Evolutionary conservation across 805 yeast genomes (phyloP).

Genomic region (Candida endomychidarum): DNA sequence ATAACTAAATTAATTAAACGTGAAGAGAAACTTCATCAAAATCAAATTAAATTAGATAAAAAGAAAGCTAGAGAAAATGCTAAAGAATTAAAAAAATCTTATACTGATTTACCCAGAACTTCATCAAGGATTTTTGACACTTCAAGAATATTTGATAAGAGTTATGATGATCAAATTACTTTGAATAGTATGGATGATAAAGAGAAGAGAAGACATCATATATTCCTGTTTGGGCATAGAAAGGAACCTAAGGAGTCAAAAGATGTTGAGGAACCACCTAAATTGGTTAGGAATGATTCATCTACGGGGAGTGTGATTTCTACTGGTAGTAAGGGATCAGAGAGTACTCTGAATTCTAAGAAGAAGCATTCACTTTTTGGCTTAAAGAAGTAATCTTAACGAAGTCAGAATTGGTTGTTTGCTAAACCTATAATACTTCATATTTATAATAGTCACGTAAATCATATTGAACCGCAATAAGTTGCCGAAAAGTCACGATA

Average conservation of each 20-base stretch:
- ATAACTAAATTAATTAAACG: conserved; percentile 32
- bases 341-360: conserved; percentile 11
- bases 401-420: too few relatives aligned
- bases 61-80: conserved; percentile 13
- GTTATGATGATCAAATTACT: conserved; percentile 9
- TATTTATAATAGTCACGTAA: too few relatives aligned
- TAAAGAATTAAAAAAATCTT: conserved; percentile 7
- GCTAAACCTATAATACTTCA: too few relatives aligned
- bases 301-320: conserved; percentile 21
- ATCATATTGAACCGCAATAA: too few relatives aligned
- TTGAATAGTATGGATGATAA: conserved; percentile 4
- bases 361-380: conserved; percentile 21
- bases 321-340: conserved; percentile 20
- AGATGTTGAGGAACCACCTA: conserved; percentile 1
- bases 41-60: conserved; percentile 12
- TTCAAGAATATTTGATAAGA: too few relatives aligned
- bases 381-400: conserved; percentile 15
- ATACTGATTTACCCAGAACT: conserved; percentile 10
- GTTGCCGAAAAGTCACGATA: too few relatives aligned
- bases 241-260: too few relatives aligned
- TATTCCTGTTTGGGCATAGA: conserved; percentile 9
- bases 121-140: conserved; percentile 9
- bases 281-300: conserved; percentile 17
- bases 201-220: conserved; percentile 18
- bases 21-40: conserved; percentile 25